phyloP scores from a whole-genome alignment of 139 green algal species.

The Chlorella sp. region DNA sequence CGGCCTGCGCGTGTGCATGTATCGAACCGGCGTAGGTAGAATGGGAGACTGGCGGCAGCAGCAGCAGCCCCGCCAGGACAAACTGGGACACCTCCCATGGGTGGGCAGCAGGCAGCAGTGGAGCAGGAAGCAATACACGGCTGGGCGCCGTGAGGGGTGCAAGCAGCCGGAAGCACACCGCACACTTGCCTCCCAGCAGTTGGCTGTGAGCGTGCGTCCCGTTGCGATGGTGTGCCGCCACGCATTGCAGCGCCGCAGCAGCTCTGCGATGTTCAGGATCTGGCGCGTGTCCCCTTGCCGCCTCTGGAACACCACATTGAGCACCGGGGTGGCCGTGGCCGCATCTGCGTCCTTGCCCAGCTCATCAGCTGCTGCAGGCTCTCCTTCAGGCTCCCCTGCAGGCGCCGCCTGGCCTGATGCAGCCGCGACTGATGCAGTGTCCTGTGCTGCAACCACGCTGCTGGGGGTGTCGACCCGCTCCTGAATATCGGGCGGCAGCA shows the following conservation, averaged over 20 bases:
- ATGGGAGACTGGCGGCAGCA: no score
- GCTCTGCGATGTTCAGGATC: not conserved
- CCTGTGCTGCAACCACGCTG: not conserved
- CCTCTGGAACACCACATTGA: slow-evolving; percentile 14
- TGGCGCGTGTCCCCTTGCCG: slow-evolving; percentile 13
- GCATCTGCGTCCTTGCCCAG: not conserved
- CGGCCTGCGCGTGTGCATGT: not conserved
- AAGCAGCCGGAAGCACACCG: not conserved
- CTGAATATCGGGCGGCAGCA: not conserved
- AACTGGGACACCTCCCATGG: not conserved
- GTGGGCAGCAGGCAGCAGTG: not conserved
- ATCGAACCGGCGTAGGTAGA: no score
- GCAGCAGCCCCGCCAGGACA: not conserved
- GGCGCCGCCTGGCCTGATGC: no score
- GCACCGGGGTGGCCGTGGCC: not conserved
- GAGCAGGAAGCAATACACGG: not conserved
- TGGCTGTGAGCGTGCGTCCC: not conserved
- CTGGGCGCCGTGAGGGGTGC: not conserved
- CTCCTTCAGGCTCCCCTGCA: not conserved
- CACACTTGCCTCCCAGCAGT: slow-evolving; percentile 8
- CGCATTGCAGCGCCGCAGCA: slow-evolving; percentile 2
- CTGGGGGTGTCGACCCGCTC: not conserved
- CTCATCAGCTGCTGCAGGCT: not conserved
- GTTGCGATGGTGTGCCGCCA: not conserved
- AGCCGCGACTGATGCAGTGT: not conserved